A percentile compares a stretch with the other conserved stretches of the same genome.
These are phyloP conservation scores for Sophora flavescens DNA, from an alignment of 306 rosid genomes.

Conservation along the genomic window DNA sequence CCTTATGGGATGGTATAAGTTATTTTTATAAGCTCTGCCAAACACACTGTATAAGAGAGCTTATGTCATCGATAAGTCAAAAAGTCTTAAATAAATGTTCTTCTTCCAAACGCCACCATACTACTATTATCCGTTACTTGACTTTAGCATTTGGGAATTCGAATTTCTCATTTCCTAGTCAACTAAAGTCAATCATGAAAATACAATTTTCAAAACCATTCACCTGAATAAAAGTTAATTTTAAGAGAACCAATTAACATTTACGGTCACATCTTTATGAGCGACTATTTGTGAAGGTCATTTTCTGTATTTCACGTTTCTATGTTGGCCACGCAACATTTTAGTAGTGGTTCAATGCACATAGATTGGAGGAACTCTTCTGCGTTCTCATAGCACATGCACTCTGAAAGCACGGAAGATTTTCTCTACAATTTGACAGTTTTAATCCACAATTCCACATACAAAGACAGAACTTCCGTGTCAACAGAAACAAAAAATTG, in stretches of 20 bases:
- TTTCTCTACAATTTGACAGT: slow-evolving; percentile 38
- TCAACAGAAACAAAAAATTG: slow-evolving; percentile 36
- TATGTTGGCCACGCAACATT: slow-evolving; percentile 18
- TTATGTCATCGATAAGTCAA: no score
- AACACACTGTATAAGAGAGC: no score
- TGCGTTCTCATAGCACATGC: slow-evolving; percentile 40
- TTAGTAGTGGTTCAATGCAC: slow-evolving; percentile 33
- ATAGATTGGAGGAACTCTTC: slow-evolving; percentile 10
- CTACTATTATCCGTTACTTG: neutral
- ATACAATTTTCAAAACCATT: neutral
- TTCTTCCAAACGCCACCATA: no score
- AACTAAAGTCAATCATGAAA: neutral
- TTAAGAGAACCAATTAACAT: slow-evolving; percentile 21
- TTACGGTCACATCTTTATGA: neutral
- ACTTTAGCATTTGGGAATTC: neutral
- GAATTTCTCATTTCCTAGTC: slow-evolving; percentile 19
- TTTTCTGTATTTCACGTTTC: slow-evolving; percentile 19
- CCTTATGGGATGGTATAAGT: no score
- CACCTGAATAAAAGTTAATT: neutral
- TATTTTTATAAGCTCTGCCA: no score
- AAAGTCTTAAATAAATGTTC: no score
- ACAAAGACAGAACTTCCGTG: slow-evolving; percentile 40
- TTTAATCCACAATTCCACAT: neutral
- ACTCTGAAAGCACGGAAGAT: slow-evolving; percentile 28
- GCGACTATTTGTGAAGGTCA: slow-evolving; percentile 8